Evolutionary conservation across 768 basidiomycete genomes (phyloP).

Genomic region (Goffeauzyma gilvescens): DNA sequence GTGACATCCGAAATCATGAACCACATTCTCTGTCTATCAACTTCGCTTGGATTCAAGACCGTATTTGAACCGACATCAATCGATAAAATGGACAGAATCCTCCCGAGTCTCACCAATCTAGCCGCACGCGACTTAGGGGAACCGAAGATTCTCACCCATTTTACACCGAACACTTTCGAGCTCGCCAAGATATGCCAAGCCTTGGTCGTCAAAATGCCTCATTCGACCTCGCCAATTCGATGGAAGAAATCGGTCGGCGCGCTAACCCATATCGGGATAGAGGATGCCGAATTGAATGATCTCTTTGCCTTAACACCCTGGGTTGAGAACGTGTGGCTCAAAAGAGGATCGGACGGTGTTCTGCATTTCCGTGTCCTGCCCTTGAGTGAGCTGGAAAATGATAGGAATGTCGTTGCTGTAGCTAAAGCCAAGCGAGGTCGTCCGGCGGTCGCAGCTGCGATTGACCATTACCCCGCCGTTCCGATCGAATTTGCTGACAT

Average conservation of each 20-base stretch:
- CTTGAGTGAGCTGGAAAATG: conserved; percentile 4
- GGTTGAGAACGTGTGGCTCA: conserved; percentile 65
- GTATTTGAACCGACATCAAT: conserved; percentile 89
- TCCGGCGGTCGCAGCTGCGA: conserved; percentile 34
- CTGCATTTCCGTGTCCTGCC: conserved; percentile 14
- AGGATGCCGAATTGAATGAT: conserved; percentile 57
- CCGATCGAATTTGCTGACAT: conserved; percentile 36
- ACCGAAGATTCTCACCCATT: conserved; percentile 41
- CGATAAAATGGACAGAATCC: conserved; percentile 52
- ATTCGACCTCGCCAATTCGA: conserved; percentile 48
- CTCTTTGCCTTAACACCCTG: conserved; percentile 65
- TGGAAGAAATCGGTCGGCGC: conserved; percentile 42
- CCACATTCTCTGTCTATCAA: conserved; percentile 33
- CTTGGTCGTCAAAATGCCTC: conserved; percentile 38
- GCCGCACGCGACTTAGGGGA: no score
- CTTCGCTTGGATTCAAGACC: conserved; percentile 34
- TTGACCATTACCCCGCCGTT: conserved; percentile 31
- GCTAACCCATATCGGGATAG: conserved; percentile 43
- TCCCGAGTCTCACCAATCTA: no score
- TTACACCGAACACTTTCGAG: conserved; percentile 73
- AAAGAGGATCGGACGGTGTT: conserved; percentile 47
- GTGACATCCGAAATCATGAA: conserved; percentile 37
- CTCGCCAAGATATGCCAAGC: conserved; percentile 36
- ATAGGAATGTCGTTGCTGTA: conserved; percentile 7
- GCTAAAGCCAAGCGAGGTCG: conserved; percentile 37